A percentile compares a stretch with the other conserved stretches of the same genome.
Conservation (phyloP, 2,329 filamentous ascomycete species). For the Bipolaris cookei region DNA sequence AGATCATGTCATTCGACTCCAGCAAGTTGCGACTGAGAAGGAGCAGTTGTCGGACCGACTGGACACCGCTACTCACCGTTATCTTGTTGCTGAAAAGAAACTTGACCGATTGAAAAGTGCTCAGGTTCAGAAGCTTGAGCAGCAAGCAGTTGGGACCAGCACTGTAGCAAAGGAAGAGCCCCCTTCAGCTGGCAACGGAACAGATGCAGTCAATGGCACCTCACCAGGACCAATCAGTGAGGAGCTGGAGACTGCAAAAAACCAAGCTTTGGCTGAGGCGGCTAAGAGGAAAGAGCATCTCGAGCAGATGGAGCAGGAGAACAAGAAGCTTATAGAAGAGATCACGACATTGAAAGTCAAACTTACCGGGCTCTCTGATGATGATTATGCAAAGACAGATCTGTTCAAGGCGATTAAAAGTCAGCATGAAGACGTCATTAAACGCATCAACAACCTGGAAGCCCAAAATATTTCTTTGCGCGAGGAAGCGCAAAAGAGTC, state of each 20-base stretch:
- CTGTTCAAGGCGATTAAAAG: slow-evolving; percentile 90
- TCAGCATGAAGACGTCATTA: slow-evolving; percentile 91
- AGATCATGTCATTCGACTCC: slow-evolving; percentile 75
- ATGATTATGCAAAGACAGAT: slow-evolving; percentile 91
- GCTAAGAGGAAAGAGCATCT: slow-evolving; percentile 89
- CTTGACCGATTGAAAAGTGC: slow-evolving; percentile 86
- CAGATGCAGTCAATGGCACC: slow-evolving; percentile 63
- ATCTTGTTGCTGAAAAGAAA: slow-evolving; percentile 94
- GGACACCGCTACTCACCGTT: slow-evolving; percentile 86
- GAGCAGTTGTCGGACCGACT: slow-evolving; percentile 84
- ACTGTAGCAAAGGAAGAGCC: slow-evolving; percentile 43
- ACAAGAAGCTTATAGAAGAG: slow-evolving; percentile 76
- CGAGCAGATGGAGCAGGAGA: slow-evolving; percentile 77
- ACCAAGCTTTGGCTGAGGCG: slow-evolving; percentile 76
- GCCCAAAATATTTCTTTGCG: slow-evolving; percentile 83
- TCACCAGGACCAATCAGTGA: slow-evolving; percentile 64
- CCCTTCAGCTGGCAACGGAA: slow-evolving; percentile 58
- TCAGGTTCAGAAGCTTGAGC: slow-evolving; percentile 90
- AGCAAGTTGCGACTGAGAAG: slow-evolving; percentile 77
- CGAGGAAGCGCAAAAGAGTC: slow-evolving; percentile 83
- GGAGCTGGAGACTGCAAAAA: slow-evolving; percentile 76
- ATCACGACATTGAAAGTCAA: slow-evolving; percentile 74
- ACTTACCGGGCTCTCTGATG: slow-evolving; percentile 78
- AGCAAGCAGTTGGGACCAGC: slow-evolving; percentile 66
- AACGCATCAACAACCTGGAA: slow-evolving; percentile 88